Percentiles rank a stretch among this genome's conserved stretches.
Evolutionary conservation across 352 stramenopile genomes (phyloP).

Genomic region (Elongisporangium senticosum): DNA sequence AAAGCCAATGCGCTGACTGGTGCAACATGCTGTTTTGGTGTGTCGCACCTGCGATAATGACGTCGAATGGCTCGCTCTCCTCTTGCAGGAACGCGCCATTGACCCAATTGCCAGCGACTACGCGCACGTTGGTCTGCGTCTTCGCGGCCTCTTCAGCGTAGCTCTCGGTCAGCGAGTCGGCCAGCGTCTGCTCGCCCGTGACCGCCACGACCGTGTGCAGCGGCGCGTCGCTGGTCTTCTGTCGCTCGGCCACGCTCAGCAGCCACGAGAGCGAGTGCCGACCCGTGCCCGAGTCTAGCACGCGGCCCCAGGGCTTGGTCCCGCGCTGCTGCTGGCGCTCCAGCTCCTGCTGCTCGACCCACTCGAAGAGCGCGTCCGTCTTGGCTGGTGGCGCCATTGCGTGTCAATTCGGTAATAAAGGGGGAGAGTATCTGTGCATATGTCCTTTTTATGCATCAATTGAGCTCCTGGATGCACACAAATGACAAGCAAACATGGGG

Average conservation of each 20-base stretch:
- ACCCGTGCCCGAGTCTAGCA: constrained; percentile 89
- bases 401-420: background rate
- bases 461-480: background rate
- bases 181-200: constrained; percentile 60
- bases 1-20: background rate
- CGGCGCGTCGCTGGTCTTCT: constrained; percentile 10
- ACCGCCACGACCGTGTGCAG: constrained; percentile 56
- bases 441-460: background rate
- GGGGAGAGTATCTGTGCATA: background rate
- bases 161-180: constrained; percentile 20
- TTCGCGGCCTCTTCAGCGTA: constrained; percentile 13
- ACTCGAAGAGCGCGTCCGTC: constrained; percentile 70
- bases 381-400: constrained; percentile 12
- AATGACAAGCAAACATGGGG: background rate
- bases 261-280: constrained; percentile 89
- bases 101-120: constrained; percentile 73
- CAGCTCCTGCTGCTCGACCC: constrained; percentile 59
- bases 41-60: constrained; percentile 58
- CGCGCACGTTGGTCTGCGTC: constrained; percentile 28
- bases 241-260: constrained; percentile 16
- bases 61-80: constrained; percentile 51
- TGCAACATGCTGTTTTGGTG: constrained; percentile 2
- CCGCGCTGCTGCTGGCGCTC: constrained; percentile 6
- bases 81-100: constrained; percentile 54
- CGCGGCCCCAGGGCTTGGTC: constrained; percentile 36